Percentiles rank a stretch among this genome's conserved stretches.
Evolutionary conservation across 2,329 filamentous ascomycete genomes (phyloP).

Genomic region (Periconia sp.): DNA sequence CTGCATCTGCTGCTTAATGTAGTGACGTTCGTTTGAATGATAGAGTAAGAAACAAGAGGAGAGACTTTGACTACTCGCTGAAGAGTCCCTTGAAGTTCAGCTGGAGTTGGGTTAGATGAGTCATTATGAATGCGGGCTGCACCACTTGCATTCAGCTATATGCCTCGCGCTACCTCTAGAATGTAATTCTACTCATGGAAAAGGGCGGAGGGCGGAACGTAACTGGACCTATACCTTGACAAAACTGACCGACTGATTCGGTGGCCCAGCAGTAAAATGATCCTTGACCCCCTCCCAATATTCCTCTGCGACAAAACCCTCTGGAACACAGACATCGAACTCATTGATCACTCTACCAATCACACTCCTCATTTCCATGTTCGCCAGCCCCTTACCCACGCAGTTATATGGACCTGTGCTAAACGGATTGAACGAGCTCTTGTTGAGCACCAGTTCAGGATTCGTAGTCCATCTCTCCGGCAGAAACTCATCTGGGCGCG

Average conservation of each 20-base stretch:
- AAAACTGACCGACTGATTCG: conserved; percentile 4
- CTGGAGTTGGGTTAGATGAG: too few relatives aligned
- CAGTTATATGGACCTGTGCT: conserved; percentile 70
- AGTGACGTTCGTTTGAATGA: too few relatives aligned
- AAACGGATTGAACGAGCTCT: conserved; percentile 72
- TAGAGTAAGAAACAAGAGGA: too few relatives aligned
- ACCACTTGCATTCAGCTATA: too few relatives aligned
- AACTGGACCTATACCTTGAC: background rate
- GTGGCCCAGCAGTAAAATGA: conserved; percentile 31
- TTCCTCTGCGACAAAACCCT: conserved; percentile 19
- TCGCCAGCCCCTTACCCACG: conserved; percentile 70
- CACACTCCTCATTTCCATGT: conserved; percentile 67
- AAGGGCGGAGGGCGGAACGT: background rate
- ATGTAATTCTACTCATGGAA: too few relatives aligned
- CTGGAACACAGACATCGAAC: conserved; percentile 56
- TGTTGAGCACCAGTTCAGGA: conserved; percentile 24
- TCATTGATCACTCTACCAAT: conserved; percentile 64
- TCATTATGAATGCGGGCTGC: too few relatives aligned
- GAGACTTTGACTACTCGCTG: too few relatives aligned
- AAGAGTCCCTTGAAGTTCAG: too few relatives aligned
- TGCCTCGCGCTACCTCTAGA: too few relatives aligned
- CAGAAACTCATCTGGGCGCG: conserved; percentile 27
- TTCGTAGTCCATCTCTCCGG: conserved; percentile 30
- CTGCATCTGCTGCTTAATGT: too few relatives aligned
- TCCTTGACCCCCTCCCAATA: conserved; percentile 28